phyloP scores from a whole-genome alignment of 2,329 filamentous ascomycete genomes.

The Fusarium verrucosum region DNA sequence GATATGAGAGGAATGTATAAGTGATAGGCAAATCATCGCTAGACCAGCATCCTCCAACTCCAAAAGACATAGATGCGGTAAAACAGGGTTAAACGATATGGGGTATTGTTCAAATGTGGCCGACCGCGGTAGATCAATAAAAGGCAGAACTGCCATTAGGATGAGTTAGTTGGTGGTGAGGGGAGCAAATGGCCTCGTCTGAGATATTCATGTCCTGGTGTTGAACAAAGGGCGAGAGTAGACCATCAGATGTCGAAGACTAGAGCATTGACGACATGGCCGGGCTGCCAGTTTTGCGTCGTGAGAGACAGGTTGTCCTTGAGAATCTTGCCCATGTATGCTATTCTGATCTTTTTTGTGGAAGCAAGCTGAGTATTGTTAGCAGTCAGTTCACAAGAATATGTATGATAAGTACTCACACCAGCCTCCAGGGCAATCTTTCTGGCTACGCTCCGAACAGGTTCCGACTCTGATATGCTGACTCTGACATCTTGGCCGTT shows the following conservation, averaged over 20 bases:
- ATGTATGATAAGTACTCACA: constrained; percentile 57
- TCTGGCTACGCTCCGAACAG: constrained; percentile 69
- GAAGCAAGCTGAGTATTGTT: constrained; percentile 60
- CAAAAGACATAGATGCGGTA: constrained; percentile 8
- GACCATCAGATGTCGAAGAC: constrained; percentile 63
- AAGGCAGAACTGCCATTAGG: not conserved
- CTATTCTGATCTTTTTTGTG: constrained; percentile 72
- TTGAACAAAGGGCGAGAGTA: not conserved
- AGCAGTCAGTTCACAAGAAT: constrained; percentile 2
- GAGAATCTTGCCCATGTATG: constrained; percentile 83
- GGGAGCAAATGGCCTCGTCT: not conserved
- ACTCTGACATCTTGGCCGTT: constrained; percentile 71
- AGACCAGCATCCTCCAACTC: constrained; percentile 28
- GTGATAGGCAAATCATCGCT: constrained; percentile 30
- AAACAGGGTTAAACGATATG: constrained; percentile 12
- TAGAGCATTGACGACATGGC: constrained; percentile 80
- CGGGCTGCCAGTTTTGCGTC: constrained; percentile 78
- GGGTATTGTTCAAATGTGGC: constrained; percentile 46
- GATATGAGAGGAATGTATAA: constrained; percentile 9
- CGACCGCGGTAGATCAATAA: constrained; percentile 10
- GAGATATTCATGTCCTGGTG: not conserved
- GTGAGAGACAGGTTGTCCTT: constrained; percentile 72
- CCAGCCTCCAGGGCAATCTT: constrained; percentile 70
- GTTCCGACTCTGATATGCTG: constrained; percentile 66
- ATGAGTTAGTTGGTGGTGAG: constrained; percentile 1